Base-by-base conservation (phyloP, 768 basidiomycete species). In the Boletellus ananiceps region DNA sequence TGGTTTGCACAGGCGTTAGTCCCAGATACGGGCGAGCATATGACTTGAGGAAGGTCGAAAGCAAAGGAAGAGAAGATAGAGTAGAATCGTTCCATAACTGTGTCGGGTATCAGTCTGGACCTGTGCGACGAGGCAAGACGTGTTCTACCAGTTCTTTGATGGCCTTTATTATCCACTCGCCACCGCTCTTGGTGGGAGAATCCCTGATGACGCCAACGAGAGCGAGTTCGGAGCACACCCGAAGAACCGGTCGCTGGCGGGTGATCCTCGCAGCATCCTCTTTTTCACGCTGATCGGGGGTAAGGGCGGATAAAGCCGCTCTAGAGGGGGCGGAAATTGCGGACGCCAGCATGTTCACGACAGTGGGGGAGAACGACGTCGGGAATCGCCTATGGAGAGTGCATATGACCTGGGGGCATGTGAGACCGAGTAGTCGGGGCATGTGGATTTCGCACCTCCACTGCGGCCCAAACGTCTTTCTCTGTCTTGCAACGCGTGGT, bases 11-110 rank as follows among this genome's bases (percentile, higher is more conserved):
- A 1, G 84, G 79, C 0, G 69, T 68, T 44, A 90, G 75, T n/a
- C 94, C 93, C 40, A 97, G 82, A 68, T 83, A 99, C 0, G 91
- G 87, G 7, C 84, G 78, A 7, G 86, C 82, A 64, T 92, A 96
- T n/a, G 87, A 81, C 66, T 96, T 98, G 55, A 97, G 80, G 66
- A 98, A 98, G 0, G 87, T 93, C 8, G 90, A 80, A 29, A 97
- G 78, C 39, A 99, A 75, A 0, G 96, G 96, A 16, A 98, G 71
- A 7, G 95, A 96, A 11, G 85, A 88, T 34, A 92, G 73, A 18
- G 79, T 78, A 3, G 93, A 87, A 62, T 97, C 94, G 62, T 87
- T 88, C 1, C 90, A 89, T 39, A 97, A 69, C 93, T 97, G 57
- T 23, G 33, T 54, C 52, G 49, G 25, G 33, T 19, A 19, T 60